A percentile compares a stretch with the other conserved stretches of the same genome.
These are phyloP conservation scores for Terfezia claveryi DNA, from an alignment of 495 filamentous ascomycete species.

Conservation along the genomic window DNA sequence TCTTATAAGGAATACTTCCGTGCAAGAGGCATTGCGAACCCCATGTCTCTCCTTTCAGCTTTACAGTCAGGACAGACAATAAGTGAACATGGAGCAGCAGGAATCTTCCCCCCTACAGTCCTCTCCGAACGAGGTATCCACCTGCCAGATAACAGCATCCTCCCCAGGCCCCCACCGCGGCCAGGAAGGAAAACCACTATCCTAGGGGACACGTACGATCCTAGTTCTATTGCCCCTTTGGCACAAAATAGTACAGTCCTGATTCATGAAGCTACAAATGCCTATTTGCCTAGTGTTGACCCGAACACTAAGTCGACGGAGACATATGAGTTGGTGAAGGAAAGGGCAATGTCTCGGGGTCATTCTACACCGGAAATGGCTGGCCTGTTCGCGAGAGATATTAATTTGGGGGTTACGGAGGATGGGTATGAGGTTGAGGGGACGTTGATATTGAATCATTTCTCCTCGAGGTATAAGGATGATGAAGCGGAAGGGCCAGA, in stretches of 20 bases:
- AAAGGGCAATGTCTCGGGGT: conserved; percentile 4
- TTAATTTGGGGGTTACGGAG: conserved; percentile 1
- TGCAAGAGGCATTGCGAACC: conserved; percentile 5
- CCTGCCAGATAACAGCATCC: conserved; percentile 9
- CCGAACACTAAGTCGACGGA: conserved; percentile 7
- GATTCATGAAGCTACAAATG: conserved; percentile 15
- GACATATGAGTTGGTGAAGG: conserved; percentile 6
- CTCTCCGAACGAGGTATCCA: conserved; percentile 1
- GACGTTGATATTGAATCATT: conserved; percentile 12
- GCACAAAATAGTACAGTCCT: conserved; percentile 8
- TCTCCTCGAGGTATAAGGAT: conserved; percentile 13
- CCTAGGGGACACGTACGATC: conserved; percentile 12
- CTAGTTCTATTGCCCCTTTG: conserved; percentile 6
- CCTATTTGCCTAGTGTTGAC: conserved; percentile 9
- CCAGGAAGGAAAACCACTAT: conserved; percentile 10
- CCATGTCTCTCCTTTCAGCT: conserved; percentile 6
- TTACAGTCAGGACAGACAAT: conserved; percentile 2
- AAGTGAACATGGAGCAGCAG: neutral
- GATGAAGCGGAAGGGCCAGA: conserved; percentile 10
- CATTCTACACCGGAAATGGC: conserved; percentile 17
- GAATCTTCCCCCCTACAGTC: neutral
- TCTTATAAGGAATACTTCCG: conserved; percentile 2
- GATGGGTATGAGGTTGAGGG: neutral
- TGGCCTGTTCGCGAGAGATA: conserved; percentile 9
- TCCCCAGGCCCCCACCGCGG: conserved; percentile 1